Base-by-base conservation (phyloP, 176 grass and related monocot species). In the Stipa capillata region DNA sequence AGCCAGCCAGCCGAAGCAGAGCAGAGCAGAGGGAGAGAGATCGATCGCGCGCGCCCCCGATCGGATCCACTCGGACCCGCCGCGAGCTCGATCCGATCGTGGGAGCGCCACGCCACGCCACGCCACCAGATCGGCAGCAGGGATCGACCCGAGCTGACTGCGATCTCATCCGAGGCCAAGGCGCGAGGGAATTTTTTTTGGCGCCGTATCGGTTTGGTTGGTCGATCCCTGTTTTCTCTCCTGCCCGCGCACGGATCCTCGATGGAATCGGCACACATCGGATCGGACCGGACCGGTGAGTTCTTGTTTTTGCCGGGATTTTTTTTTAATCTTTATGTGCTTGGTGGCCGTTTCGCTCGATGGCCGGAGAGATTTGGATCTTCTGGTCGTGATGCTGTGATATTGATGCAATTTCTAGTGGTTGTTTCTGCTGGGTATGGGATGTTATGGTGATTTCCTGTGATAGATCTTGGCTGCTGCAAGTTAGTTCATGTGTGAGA, bases 221-320 rank as follows among this genome's bases (percentile, higher is more conserved):
- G 24, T 18, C 20, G 52, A 39, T 23, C 40, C 43, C 65, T 25
- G 29, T 32, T 39, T 47, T n/a, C 1, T 27, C 39, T 70, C 52
- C 37, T 9, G 54, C 37, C 27, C 39, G 25, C 51, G 79, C 52
- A 47, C 83, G 37, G 76, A 79, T 81, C 52, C 24, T 32, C 39
- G 8, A 85, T 85, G 82, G 72, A 67, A 59, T n/a, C 82, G 36
- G 52, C 36, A 6, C 75, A 79, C 50, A 31, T 55, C 32, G 74
- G 67, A 49, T 61, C 72, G 78, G 87, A 89, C 76, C 83, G 60
- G 20, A 45, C 60, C 16, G 87, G 87, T 89, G 59, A 65, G 63
- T 7, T 48, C 25, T 25, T n/a, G n/a, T 24, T 35, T 47, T n/a
- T 23, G 75, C 20, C 11, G 4, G n/a, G 2, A 79, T 10, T 6